Evolutionary conservation across 306 rosid genomes (phyloP).

Genomic region (Sophora flavescens): DNA sequence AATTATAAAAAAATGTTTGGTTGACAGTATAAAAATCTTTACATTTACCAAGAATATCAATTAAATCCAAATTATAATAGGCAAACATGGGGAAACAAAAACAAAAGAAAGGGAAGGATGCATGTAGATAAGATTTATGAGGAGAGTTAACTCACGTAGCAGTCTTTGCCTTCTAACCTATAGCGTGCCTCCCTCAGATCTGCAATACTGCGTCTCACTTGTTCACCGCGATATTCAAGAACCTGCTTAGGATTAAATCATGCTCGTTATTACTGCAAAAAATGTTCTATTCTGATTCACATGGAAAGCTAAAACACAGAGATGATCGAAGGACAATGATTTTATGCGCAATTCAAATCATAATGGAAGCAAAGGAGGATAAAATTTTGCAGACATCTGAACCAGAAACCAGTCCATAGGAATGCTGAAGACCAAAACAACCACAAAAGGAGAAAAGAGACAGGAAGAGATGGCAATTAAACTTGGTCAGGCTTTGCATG

Average conservation of each 20-base stretch:
- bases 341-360: slow-evolving; percentile 30
- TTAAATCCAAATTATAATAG: no score
- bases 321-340: not conserved
- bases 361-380: not conserved
- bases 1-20: no score
- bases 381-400: slow-evolving; percentile 9
- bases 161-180: slow-evolving; percentile 87
- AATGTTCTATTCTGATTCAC: slow-evolving; percentile 17
- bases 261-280: slow-evolving; percentile 26
- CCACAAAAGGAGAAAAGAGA: not conserved
- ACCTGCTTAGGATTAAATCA: slow-evolving; percentile 63
- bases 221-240: slow-evolving; percentile 99
- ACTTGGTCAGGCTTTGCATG: not conserved
- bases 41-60: no score
- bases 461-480: slow-evolving; percentile 13
- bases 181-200: slow-evolving; percentile 94
- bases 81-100: not conserved
- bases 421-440: slow-evolving; percentile 31
- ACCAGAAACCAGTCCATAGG: slow-evolving; percentile 21
- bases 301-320: slow-evolving; percentile 11
- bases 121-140: not conserved
- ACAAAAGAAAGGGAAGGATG: not conserved
- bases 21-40: no score
- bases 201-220: slow-evolving; percentile 90
- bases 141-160: slow-evolving; percentile 76